phyloP scores from a whole-genome alignment of 1,139 yeast genomes.

The Kluyveromyces marxianus region DNA sequence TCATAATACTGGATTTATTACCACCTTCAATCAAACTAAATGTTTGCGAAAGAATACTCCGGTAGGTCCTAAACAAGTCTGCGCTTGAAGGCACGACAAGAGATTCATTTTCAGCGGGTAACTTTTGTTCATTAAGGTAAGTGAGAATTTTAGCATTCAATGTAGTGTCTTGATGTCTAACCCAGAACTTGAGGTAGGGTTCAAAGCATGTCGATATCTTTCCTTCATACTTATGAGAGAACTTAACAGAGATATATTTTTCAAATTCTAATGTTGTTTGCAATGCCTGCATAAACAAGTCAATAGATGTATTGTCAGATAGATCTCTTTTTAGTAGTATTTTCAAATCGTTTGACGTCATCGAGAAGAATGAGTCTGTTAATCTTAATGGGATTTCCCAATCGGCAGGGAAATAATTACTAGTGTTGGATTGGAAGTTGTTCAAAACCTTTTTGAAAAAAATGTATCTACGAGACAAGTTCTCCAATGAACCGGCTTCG shows the following conservation, averaged over 20 bases:
- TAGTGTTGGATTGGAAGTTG: slow-evolving; percentile 47
- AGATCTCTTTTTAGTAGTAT: slow-evolving; percentile 36
- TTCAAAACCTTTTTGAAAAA: slow-evolving; percentile 68
- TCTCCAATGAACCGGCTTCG: slow-evolving; percentile 92
- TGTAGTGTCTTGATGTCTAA: slow-evolving; percentile 69
- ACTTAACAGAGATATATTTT: slow-evolving; percentile 53
- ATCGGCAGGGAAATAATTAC: slow-evolving; percentile 51
- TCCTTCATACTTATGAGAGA: slow-evolving; percentile 36
- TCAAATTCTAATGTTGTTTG: slow-evolving; percentile 76
- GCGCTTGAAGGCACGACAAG: slow-evolving; percentile 77
- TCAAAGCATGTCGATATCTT: slow-evolving; percentile 70
- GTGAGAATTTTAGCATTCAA: slow-evolving; percentile 56
- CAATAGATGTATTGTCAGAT: slow-evolving; percentile 35
- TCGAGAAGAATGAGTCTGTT: slow-evolving; percentile 54
- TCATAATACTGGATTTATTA: slow-evolving; percentile 20
- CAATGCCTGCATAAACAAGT: slow-evolving; percentile 50
- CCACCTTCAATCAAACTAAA: slow-evolving; percentile 45
- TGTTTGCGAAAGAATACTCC: slow-evolving; percentile 67
- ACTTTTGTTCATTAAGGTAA: slow-evolving; percentile 43
- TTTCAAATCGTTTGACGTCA: slow-evolving; percentile 61
- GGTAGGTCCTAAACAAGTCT: slow-evolving; percentile 71
- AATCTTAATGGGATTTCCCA: slow-evolving; percentile 69
- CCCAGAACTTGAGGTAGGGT: slow-evolving; percentile 80
- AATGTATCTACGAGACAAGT: slow-evolving; percentile 69
- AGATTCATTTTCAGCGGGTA: slow-evolving; percentile 38